phyloP scores from a whole-genome alignment of 2,329 filamentous ascomycete species.

The Pyricularia sp. region DNA sequence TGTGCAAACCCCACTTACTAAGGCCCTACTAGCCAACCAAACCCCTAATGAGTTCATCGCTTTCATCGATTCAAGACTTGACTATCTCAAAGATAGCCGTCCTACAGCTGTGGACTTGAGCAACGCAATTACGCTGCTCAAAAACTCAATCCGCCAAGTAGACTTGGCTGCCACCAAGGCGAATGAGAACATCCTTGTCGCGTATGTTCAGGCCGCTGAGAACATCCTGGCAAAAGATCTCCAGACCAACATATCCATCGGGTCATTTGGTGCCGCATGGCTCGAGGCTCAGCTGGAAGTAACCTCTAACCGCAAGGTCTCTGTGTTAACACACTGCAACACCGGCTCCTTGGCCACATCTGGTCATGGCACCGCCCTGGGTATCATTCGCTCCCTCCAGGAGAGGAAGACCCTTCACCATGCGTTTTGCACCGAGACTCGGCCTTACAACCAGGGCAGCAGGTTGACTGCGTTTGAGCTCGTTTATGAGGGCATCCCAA shows the following conservation, averaged over 20 bases:
- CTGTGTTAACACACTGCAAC: conserved; percentile 96
- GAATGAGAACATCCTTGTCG: conserved; percentile 44
- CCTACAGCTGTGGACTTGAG: conserved; percentile 91
- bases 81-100: conserved; percentile 77
- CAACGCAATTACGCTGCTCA: conserved; percentile 77
- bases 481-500: conserved; percentile 83
- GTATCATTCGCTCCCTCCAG: conserved; percentile 78
- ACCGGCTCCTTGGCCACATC: conserved; percentile 94
- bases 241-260: conserved; percentile 76
- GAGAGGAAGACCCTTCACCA: conserved; percentile 53
- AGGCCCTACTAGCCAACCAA: conserved; percentile 20
- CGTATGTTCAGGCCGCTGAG: conserved; percentile 71
- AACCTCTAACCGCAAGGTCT: conserved; percentile 40
- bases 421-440: conserved; percentile 92
- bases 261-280: conserved; percentile 72
- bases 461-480: conserved; percentile 91
- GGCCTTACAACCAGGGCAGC: conserved; percentile 95
- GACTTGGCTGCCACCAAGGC: conserved; percentile 27
- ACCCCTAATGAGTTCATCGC: conserved; percentile 45
- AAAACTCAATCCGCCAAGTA: conserved; percentile 41
- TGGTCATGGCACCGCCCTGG: conserved; percentile 91
- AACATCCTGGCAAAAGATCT: conserved; percentile 79
- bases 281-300: conserved; percentile 47
- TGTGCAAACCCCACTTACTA: not conserved
- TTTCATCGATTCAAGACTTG: conserved; percentile 63